Base-by-base conservation (phyloP, 441 rosid species). In the Pelargonium australe region DNA sequence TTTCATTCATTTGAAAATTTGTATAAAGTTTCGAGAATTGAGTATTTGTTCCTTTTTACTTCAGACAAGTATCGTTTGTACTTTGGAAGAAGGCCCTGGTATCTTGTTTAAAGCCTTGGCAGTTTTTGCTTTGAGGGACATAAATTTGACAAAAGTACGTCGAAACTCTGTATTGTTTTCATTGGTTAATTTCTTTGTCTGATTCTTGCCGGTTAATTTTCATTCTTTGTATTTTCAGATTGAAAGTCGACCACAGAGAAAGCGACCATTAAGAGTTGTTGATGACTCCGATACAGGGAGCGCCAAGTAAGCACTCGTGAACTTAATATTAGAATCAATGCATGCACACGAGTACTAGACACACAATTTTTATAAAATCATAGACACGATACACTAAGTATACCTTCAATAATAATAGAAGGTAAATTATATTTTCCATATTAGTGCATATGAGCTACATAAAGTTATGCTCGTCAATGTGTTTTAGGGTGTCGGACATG, bases 201-300 rank as follows among this genome's bases (percentile, higher is more conserved):
- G 58, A 51, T n/a, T n/a, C 58, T 51, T 51, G 14, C 58, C 2
- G 25, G 25, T 23, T 23, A 23, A 23, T 23, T 51, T 51, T 51
- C 58, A 3, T 51, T 17, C 19, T 51, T 49, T n/a, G 57, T 43
- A 51, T 60, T 68, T 25, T 53, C 80, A 87, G 89, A 87, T 87
- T n/a, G 89, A 85, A 77, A 85, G 89, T 70, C 80, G 86, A 34
- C 92, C 92, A n/a, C 92, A 82, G 75, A 80, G 87, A 77, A 85
- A 82, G 78, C 71, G 74, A 28, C 89, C 88, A 0, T 37, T 85
- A 51, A 79, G 89, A 73, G 88, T 84, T 9, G 88, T 85, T 20
- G 89, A 85, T 78, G 88, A 85, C 71, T 81, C 82, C 66, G 84
- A 87, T 67, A 79, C 72, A 51, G 88, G 89, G 37, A 81, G 75